Conservation (phyloP, 306 rosid genomes). For the Trifolium pratense region DNA sequence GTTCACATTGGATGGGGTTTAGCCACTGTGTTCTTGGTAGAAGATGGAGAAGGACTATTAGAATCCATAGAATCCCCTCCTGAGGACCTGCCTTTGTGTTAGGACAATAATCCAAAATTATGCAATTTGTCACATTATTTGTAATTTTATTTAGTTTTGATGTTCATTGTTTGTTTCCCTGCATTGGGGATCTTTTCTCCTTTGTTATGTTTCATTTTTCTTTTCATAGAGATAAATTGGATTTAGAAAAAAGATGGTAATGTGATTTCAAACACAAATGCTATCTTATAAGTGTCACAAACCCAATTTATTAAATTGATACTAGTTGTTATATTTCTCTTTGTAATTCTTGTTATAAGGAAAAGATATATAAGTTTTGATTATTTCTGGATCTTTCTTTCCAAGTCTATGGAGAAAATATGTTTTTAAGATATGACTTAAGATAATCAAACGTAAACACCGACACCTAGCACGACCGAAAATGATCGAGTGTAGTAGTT, state of each 20-base stretch:
- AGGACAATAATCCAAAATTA: conserved; percentile 28
- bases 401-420: background rate
- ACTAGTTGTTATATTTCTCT: conserved; percentile 28
- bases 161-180: conserved; percentile 48
- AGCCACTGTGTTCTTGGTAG: conserved; percentile 88
- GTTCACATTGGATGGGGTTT: conserved; percentile 93
- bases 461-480: background rate
- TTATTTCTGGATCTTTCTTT: background rate
- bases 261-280: conserved; percentile 40
- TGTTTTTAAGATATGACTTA: background rate
- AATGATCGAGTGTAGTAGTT: too few relatives aligned
- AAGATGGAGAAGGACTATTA: conserved; percentile 73
- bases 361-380: conserved; percentile 31
- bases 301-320: conserved; percentile 34
- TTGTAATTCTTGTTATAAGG: conserved; percentile 29
- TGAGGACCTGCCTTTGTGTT: conserved; percentile 75
- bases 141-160: conserved; percentile 37
- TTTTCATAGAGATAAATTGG: conserved; percentile 31
- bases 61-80: conserved; percentile 83
- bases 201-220: conserved; percentile 39
- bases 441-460: background rate
- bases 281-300: conserved; percentile 24
- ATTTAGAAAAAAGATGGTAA: conserved; percentile 37
- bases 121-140: conserved; percentile 6
- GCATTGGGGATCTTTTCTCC: conserved; percentile 43